Conservation (phyloP, 495 filamentous ascomycete genomes). For the Staphylotrichum longicolle region DNA sequence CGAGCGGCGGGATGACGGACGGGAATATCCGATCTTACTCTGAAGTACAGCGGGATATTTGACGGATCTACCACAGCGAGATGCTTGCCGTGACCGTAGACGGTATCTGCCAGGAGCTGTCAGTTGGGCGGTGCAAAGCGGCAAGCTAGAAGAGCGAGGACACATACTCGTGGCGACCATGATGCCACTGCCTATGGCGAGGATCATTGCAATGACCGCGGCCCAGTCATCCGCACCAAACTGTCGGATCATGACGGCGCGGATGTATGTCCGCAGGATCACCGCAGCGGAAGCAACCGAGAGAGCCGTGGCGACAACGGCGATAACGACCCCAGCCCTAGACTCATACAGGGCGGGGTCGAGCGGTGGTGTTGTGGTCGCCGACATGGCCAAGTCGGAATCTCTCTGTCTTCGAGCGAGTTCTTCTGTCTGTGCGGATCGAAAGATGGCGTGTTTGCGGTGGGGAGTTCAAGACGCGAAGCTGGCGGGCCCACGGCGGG, state of each 20-base stretch:
- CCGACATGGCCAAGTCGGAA: slow-evolving; percentile 5
- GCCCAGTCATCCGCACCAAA: slow-evolving; percentile 46
- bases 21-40: slow-evolving; percentile 9
- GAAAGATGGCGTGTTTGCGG: background rate
- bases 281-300: slow-evolving; percentile 36
- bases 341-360: slow-evolving; percentile 26
- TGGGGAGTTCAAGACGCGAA: background rate
- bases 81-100: slow-evolving; percentile 30
- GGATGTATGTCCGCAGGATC: slow-evolving; percentile 40
- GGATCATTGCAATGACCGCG: slow-evolving; percentile 29
- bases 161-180: slow-evolving; percentile 29
- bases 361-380: background rate
- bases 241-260: slow-evolving; percentile 39
- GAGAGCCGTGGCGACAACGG: slow-evolving; percentile 25
- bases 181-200: slow-evolving; percentile 29
- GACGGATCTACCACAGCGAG: slow-evolving; percentile 17
- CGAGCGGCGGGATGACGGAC: background rate
- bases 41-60: slow-evolving; percentile 25
- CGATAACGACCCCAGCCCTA: slow-evolving; percentile 25
- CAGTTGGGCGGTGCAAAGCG: background rate
- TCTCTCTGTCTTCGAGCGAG: background rate
- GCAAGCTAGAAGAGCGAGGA: background rate
- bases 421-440: too few relatives aligned
- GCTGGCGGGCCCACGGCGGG: slow-evolving; percentile 1
- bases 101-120: slow-evolving; percentile 20